Percentiles rank a stretch among this genome's conserved stretches.
These are phyloP conservation scores for Phoenix roebelenii DNA, from an alignment of 176 grass and related monocot genomes.

Conservation along the genomic window DNA sequence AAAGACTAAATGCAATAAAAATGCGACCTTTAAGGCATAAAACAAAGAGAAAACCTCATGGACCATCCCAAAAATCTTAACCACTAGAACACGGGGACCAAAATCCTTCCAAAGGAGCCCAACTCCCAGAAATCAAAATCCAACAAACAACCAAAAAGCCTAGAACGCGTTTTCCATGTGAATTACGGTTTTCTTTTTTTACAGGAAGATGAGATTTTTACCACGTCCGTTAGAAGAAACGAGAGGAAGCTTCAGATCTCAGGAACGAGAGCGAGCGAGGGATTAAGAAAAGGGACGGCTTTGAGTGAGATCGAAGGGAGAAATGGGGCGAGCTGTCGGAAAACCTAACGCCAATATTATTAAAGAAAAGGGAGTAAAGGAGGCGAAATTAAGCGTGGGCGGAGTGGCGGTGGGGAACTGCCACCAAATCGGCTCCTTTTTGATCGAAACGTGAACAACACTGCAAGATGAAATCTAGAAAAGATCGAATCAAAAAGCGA, in stretches of 20 bases:
- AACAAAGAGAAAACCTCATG: no score
- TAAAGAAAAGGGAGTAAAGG: not conserved
- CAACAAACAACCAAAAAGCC: not conserved
- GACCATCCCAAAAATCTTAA: no score
- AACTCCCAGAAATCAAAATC: no score
- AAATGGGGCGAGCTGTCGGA: not conserved
- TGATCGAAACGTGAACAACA: not conserved
- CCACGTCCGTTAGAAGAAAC: not conserved
- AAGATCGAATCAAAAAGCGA: not conserved
- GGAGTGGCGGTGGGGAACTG: not conserved
- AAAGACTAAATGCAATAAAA: no score
- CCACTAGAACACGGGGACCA: no score
- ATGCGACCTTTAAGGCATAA: no score
- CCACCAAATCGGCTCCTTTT: not conserved
- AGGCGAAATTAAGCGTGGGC: not conserved
- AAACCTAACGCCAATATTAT: not conserved
- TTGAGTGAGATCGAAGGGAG: not conserved
- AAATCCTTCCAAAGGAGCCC: no score
- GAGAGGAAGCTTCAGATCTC: not conserved
- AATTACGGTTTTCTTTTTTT: no score
- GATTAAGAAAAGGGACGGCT: not conserved
- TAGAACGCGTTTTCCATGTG: not conserved
- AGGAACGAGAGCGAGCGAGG: not conserved
- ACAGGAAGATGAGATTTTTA: not conserved
- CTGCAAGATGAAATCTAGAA: not conserved